Conservation (phyloP, 164 flowering plant species). For the Stephania japonica region DNA sequence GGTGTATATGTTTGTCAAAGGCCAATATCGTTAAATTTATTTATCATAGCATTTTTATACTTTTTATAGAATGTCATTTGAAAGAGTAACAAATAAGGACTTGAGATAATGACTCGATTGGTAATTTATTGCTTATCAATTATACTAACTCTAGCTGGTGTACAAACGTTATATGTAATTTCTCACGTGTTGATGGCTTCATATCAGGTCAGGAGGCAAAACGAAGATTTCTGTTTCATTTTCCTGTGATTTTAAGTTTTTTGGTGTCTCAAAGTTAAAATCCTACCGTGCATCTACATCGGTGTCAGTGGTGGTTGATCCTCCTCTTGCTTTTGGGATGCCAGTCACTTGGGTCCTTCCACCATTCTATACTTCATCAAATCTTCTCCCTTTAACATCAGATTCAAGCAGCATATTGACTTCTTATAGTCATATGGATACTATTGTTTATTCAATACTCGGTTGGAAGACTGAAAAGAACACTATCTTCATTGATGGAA, state of each 20-base stretch:
- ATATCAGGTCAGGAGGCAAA: conserved; percentile 66
- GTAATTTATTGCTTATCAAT: neutral
- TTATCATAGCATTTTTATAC: neutral
- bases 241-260: conserved; percentile 59
- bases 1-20: neutral
- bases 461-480: conserved; percentile 38
- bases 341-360: conserved; percentile 93
- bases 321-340: conserved; percentile 85
- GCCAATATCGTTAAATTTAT: neutral
- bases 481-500: conserved; percentile 49
- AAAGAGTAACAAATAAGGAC: neutral
- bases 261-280: conserved; percentile 42
- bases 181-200: conserved; percentile 10
- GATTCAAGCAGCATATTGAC: conserved; percentile 37
- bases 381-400: conserved; percentile 57
- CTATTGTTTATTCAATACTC: conserved; percentile 54
- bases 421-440: conserved; percentile 41
- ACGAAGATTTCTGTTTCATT: conserved; percentile 63
- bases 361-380: conserved; percentile 65
- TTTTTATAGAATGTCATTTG: neutral
- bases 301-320: conserved; percentile 64
- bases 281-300: conserved; percentile 54
- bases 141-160: neutral
- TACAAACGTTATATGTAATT: neutral
- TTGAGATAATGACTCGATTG: neutral